Percentiles rank a stretch among this genome's conserved stretches.
Conservation (phyloP, 306 rosid species). For the Begonia peltatifolia region DNA sequence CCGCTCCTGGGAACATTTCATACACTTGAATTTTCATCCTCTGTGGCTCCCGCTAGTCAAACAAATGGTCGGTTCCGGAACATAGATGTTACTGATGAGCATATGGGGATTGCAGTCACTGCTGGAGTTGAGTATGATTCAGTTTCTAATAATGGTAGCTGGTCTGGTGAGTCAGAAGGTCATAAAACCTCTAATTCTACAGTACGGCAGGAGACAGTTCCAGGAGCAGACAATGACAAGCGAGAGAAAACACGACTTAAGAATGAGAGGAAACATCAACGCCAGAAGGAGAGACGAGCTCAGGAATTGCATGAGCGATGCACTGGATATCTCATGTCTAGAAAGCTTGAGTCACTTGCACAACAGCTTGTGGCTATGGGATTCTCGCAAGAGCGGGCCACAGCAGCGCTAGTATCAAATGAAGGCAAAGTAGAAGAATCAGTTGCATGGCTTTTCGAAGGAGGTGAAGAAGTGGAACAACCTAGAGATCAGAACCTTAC, state of each 20-base stretch:
- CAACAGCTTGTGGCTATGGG: constrained; percentile 91
- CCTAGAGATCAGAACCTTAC: constrained; percentile 32
- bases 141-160: constrained; percentile 90
- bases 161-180: constrained; percentile 98
- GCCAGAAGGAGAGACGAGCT: constrained; percentile 94
- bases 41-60: constrained; percentile 47
- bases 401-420: constrained; percentile 72
- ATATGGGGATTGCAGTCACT: constrained; percentile 40
- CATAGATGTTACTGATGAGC: constrained; percentile 90
- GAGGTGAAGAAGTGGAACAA: constrained; percentile 47
- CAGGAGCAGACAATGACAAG: constrained; percentile 90
- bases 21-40: constrained; percentile 40
- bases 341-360: constrained; percentile 85
- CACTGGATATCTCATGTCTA: constrained; percentile 76
- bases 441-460: constrained; percentile 71
- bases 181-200: constrained; percentile 59
- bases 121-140: constrained; percentile 75
- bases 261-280: constrained; percentile 93
- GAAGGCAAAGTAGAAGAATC: constrained; percentile 94
- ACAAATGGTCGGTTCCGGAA: constrained; percentile 71
- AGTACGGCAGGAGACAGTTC: constrained; percentile 46
- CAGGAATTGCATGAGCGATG: constrained; percentile 91
- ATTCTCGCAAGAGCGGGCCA: constrained; percentile 71
- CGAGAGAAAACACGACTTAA: constrained; percentile 91
- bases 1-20: constrained; percentile 88